Percentiles rank a stretch among this genome's conserved stretches.
These are phyloP conservation scores for Penicillium sp. DNA, from an alignment of 2,329 filamentous ascomycete genomes.

Conservation along the genomic window DNA sequence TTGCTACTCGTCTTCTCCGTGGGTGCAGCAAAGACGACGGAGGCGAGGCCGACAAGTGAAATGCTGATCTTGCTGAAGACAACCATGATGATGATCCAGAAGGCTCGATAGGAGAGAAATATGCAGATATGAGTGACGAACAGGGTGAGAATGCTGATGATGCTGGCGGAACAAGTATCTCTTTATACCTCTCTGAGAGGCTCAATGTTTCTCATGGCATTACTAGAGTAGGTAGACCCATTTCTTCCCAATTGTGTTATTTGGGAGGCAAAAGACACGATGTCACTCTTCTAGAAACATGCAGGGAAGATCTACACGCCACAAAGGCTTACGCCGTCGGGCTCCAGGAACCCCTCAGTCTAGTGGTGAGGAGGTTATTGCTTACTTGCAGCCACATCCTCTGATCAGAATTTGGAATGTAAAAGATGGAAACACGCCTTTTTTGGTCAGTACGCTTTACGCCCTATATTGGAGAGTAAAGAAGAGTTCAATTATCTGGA, in stretches of 20 bases:
- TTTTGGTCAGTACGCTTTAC: background rate
- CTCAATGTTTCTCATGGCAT: background rate
- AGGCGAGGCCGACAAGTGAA: slow-evolving; percentile 27
- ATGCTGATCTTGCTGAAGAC: slow-evolving; percentile 31
- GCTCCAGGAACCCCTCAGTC: background rate
- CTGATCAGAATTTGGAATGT: no score
- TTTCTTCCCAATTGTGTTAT: background rate
- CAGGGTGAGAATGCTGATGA: background rate
- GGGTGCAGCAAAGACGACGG: slow-evolving; percentile 31
- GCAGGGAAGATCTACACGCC: background rate
- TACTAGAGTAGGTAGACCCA: background rate
- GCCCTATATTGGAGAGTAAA: background rate
- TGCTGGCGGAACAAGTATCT: background rate
- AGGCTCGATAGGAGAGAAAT: background rate
- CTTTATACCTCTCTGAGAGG: background rate
- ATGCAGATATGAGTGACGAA: background rate
- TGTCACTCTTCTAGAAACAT: slow-evolving; percentile 1
- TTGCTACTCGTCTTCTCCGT: slow-evolving; percentile 22
- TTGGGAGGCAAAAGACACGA: background rate
- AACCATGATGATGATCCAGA: slow-evolving; percentile 27
- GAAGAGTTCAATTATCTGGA: background rate
- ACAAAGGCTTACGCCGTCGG: background rate
- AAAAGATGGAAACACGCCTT: no score
- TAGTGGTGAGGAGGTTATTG: background rate
- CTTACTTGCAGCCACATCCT: background rate